Evolutionary conservation across 352 stramenopile genomes (phyloP), one percentile per base, ranked within the genome.

Genomic region (Pythium aquatile): DNA sequence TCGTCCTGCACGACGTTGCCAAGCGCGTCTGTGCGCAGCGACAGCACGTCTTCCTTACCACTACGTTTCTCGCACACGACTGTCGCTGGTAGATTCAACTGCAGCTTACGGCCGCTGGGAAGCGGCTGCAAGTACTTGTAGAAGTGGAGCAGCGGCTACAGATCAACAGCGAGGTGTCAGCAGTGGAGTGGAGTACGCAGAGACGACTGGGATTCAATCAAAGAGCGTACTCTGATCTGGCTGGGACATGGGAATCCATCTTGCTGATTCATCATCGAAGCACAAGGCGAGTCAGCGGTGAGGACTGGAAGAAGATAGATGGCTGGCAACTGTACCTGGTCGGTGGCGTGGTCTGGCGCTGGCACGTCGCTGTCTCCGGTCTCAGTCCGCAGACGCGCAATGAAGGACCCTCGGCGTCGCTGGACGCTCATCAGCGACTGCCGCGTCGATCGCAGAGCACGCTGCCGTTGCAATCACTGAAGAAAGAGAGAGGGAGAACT

Each of bases 91-190:
- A 93, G 46, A 44, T 87, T 83, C 5, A 90, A 61, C 28, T 76
- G 69, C 28, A 94, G 66, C 29, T 80, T 79, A 13, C 72, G 73
- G 16, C 61, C 65, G 20, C 72, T 72, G 0, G 65, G 60, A n/a
- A 89, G 73, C 9, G 85, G 85, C 59, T 94, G 85, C 6, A 94
- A 59, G 55, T 88, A 92, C 72, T 94, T 94, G 77, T 88, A 94
- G 61, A 94, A 94, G 66, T 82, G 83, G 24, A 94, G 58, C 9
- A 87, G 66, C 10, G 85, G 81, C 79, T 88, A 8, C 26, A 49
- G 54, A 17, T 55, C 13, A 35, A 7, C 40, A 37, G 11, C 13
- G 7, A 14, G 17, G 13, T 7, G 40, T 28, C 44, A 52, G 44
- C 13, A 6, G 17, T 52, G 24, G 3, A 24, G 40, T 30, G 44